Conservation (phyloP, 371 early-diverging fungal genomes). For the Apophysomyces elegans region DNA sequence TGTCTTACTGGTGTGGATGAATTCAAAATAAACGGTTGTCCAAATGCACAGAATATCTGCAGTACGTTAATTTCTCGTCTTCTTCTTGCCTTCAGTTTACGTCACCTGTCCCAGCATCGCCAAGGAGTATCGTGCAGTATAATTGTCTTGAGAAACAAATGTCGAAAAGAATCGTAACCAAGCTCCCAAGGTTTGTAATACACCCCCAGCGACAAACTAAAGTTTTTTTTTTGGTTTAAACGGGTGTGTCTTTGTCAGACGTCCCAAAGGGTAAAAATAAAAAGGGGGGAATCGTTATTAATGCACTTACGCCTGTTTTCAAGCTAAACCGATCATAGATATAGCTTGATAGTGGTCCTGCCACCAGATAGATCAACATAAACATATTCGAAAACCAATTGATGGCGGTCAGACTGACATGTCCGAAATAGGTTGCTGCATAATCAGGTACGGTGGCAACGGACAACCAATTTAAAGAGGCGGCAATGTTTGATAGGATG, state of each 20-base stretch:
- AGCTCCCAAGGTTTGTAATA: conserved; percentile 43
- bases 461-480: conserved; percentile 47
- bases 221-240: not conserved
- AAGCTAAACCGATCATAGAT: conserved; percentile 55
- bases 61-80: not conserved
- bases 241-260: not conserved
- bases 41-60: conserved; percentile 46
- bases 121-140: conserved; percentile 34
- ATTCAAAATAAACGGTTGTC: conserved; percentile 52
- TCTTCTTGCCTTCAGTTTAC: not conserved
- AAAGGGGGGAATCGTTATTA: too few species aligned
- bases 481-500: conserved; percentile 47
- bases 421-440: conserved; percentile 32
- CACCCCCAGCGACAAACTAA: conserved; percentile 42
- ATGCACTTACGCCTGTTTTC: conserved; percentile 43
- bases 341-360: conserved; percentile 55
- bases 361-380: conserved; percentile 55
- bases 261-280: too few species aligned
- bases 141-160: conserved; percentile 25
- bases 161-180: conserved; percentile 49
- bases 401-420: conserved; percentile 31
- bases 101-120: conserved; percentile 49
- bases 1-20: conserved; percentile 48
- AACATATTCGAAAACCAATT: conserved; percentile 60
- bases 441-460: conserved; percentile 48